Evolutionary conservation across 352 stramenopile genomes (phyloP), one percentile per base, ranked within the genome.

Genomic region (Thraustotheca clavata): DNA sequence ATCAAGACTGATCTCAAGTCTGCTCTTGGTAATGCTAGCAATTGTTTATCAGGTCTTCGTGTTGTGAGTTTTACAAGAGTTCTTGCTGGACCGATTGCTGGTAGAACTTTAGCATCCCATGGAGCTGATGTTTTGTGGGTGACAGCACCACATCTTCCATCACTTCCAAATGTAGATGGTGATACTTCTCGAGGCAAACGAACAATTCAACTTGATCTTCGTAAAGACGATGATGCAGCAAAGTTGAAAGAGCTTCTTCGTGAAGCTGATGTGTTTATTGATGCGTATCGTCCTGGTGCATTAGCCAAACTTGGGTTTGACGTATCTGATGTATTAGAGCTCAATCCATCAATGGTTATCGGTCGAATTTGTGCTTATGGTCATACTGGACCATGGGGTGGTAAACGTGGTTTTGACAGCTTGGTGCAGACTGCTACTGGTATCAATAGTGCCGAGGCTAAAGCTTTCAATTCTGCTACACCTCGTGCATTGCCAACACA

Each of bases 381-480:
- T 6, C 8, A 16, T 3, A 49, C n/a, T 0, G 60, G 60, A 7
- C 60, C 60, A 11, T 68, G 60, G 60, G 60, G 33, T n/a, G 50
- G 50, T 32, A 68, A 68, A 50, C 60, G 60, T 14, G 60, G 60
- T 24, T 68, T 68, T 32, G 60, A 68, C 48, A 68, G 60, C 39
- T 22, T 68, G 3, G 20, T 68, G 11, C 60, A 68, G 43, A 52
- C 48, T 0, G 60, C 38, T 2, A 52, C 60, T 6, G 60, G 60
- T 2, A 34, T 68, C 34, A 65, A 65, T 32, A 46, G 32, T 4
- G 22, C 36, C 9, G 57, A 65, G 29, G 60, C 60, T 14, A n/a
- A n/a, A 8, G 12, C 31, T 9, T 33, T 52, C 40, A 35, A 36
- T 11, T 22, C 41, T 7, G 18, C 9, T 5, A 34, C 48, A 7